Conservation (phyloP, 441 rosid species). For the Mallotus japonicus region DNA sequence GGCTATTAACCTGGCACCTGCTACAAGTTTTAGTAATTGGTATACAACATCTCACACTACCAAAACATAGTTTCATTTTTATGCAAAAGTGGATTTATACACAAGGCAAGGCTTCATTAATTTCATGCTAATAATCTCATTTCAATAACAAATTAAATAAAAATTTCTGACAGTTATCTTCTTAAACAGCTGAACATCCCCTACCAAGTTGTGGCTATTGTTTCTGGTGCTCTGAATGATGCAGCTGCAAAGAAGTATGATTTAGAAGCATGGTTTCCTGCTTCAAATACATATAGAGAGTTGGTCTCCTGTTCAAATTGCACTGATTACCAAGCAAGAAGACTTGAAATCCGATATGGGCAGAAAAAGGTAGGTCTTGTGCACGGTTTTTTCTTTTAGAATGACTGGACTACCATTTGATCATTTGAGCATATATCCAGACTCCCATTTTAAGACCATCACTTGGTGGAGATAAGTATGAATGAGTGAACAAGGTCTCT, state of each 20-base stretch:
- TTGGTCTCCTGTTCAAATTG: constrained; percentile 88
- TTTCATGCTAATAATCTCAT: neutral
- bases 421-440: neutral
- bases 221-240: constrained; percentile 84
- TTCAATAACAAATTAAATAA: neutral
- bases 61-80: neutral
- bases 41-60: neutral
- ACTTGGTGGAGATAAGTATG: too few relatives aligned
- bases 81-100: neutral
- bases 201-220: constrained; percentile 66
- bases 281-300: constrained; percentile 73
- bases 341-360: constrained; percentile 80
- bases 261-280: constrained; percentile 86
- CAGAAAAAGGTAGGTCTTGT: constrained; percentile 67
- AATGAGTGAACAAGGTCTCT: too few relatives aligned
- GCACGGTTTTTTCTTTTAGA: neutral
- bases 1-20: neutral
- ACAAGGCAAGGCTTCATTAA: neutral
- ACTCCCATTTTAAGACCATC: too few relatives aligned
- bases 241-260: constrained; percentile 92
- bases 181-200: constrained; percentile 61
- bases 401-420: neutral
- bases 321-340: constrained; percentile 79
- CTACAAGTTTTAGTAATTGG: neutral
- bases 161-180: constrained; percentile 16